Percentiles rank a stretch among this genome's conserved stretches.
Evolutionary conservation across 495 filamentous ascomycete genomes (phyloP).

Genomic region (Aspergillus heteromorphus): DNA sequence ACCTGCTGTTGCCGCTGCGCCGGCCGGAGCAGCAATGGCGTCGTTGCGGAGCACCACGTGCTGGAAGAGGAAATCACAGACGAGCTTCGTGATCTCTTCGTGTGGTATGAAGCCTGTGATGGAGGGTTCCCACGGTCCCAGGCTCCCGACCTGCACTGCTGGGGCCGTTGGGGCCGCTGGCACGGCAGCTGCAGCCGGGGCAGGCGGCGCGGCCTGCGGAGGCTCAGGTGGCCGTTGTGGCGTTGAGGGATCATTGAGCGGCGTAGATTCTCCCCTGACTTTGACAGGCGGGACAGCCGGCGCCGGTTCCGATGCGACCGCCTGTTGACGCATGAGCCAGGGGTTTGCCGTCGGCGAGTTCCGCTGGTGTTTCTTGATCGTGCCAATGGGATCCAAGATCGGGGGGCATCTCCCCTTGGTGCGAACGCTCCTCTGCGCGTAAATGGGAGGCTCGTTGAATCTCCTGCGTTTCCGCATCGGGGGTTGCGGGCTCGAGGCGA

Average conservation of each 20-base stretch:
- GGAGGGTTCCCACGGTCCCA: conserved; percentile 69
- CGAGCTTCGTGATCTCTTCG: conserved; percentile 58
- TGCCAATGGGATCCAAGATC: conserved; percentile 32
- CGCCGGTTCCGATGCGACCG: conserved; percentile 13
- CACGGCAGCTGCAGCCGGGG: conserved; percentile 4
- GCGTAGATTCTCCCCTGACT: conserved; percentile 8
- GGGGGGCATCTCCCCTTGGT: conserved; percentile 32
- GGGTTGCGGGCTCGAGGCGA: conserved; percentile 20
- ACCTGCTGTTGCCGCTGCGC: conserved; percentile 41
- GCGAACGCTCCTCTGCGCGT: conserved; percentile 36
- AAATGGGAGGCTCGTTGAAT: conserved; percentile 44
- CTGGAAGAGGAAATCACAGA: conserved; percentile 71
- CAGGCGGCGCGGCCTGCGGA: conserved; percentile 1
- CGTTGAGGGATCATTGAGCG: conserved; percentile 7
- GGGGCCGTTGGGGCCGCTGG: conserved; percentile 8
- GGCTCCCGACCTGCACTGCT: conserved; percentile 10
- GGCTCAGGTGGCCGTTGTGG: conserved; percentile 14
- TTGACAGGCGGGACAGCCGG: conserved; percentile 13
- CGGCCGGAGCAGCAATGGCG: conserved; percentile 39
- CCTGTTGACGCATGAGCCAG: conserved; percentile 25
- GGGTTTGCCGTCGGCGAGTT: conserved; percentile 16
- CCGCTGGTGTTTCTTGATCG: conserved; percentile 32
- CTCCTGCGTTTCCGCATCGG: conserved; percentile 35
- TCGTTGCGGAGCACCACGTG: conserved; percentile 59
- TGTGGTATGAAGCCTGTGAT: conserved; percentile 60